These are phyloP conservation scores for Candida hispaniensis DNA, from an alignment of 805 yeast genomes.

Conservation along the genomic window DNA sequence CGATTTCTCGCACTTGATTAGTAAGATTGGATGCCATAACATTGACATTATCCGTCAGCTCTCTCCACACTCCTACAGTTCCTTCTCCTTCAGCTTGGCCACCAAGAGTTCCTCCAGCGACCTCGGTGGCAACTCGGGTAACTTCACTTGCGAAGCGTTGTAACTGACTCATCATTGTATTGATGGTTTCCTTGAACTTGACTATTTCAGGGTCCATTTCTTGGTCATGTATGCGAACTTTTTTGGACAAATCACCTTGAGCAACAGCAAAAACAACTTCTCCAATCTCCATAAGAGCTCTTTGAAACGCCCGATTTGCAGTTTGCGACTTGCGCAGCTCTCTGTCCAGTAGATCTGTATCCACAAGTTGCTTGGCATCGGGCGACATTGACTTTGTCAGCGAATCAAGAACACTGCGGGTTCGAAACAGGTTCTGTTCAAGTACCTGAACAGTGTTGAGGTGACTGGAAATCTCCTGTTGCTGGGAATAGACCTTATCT, in stretches of 20 bases:
- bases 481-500: conserved; percentile 29
- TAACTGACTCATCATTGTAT: conserved; percentile 81
- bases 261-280: conserved; percentile 83
- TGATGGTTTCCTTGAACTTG: conserved; percentile 70
- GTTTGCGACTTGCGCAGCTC: conserved; percentile 34
- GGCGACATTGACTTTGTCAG: conserved; percentile 27
- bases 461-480: conserved; percentile 29
- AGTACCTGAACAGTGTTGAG: conserved; percentile 28
- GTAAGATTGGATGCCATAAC: conserved; percentile 85
- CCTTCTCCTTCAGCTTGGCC: conserved; percentile 81
- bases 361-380: conserved; percentile 24
- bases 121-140: conserved; percentile 78
- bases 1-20: conserved; percentile 80
- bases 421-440: conserved; percentile 27
- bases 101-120: conserved; percentile 81
- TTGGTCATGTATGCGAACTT: conserved; percentile 59
- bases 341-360: conserved; percentile 27
- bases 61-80: conserved; percentile 84
- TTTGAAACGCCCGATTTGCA: conserved; percentile 57
- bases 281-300: conserved; percentile 68
- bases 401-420: conserved; percentile 28
- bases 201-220: conserved; percentile 72
- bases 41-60: conserved; percentile 74
- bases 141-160: conserved; percentile 75
- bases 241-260: conserved; percentile 75